Conservation (phyloP, 2,329 filamentous ascomycete genomes). For the Diplodia mutila region DNA sequence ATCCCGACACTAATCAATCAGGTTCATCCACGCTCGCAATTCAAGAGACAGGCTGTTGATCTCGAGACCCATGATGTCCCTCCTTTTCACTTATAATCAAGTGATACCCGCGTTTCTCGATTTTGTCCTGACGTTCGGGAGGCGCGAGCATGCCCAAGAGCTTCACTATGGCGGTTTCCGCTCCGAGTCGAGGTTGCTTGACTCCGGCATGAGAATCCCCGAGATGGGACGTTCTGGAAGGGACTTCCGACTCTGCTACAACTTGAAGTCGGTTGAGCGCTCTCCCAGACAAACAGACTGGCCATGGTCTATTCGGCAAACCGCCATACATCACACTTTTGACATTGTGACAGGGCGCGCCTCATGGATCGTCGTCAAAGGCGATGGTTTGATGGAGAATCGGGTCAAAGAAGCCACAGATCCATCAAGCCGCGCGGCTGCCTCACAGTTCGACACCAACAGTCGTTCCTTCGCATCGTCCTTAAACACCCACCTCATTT, state of each 20-base stretch:
- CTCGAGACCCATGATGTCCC: conserved; percentile 30
- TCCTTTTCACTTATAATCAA: conserved; percentile 38
- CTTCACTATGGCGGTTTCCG: conserved; percentile 45
- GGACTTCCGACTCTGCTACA: conserved; percentile 46
- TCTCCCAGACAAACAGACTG: conserved; percentile 28
- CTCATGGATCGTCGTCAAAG: conserved; percentile 47
- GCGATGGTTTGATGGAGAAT: conserved; percentile 38
- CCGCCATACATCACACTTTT: conserved; percentile 45
- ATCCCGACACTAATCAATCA: conserved; percentile 11
- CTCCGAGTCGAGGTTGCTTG: conserved; percentile 33
- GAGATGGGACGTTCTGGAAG: conserved; percentile 43
- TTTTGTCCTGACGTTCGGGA: conserved; percentile 45
- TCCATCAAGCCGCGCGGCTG: not conserved
- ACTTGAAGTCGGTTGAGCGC: conserved; percentile 43
- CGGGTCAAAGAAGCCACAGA: conserved; percentile 33
- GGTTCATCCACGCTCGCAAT: conserved; percentile 31
- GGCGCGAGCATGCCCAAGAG: conserved; percentile 37
- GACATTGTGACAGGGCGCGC: conserved; percentile 40
- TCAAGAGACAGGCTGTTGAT: conserved; percentile 30
- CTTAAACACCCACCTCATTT: conserved; percentile 40
- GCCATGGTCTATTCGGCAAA: conserved; percentile 46
- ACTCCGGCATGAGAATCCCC: conserved; percentile 29
- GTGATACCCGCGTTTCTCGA: conserved; percentile 43
- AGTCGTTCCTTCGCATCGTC: conserved; percentile 30
- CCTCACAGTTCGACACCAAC: conserved; percentile 22